A percentile compares a stretch with the other conserved stretches of the same genome.
phyloP scores from a whole-genome alignment of 345 rosid genomes.

The Boechera stricta region DNA sequence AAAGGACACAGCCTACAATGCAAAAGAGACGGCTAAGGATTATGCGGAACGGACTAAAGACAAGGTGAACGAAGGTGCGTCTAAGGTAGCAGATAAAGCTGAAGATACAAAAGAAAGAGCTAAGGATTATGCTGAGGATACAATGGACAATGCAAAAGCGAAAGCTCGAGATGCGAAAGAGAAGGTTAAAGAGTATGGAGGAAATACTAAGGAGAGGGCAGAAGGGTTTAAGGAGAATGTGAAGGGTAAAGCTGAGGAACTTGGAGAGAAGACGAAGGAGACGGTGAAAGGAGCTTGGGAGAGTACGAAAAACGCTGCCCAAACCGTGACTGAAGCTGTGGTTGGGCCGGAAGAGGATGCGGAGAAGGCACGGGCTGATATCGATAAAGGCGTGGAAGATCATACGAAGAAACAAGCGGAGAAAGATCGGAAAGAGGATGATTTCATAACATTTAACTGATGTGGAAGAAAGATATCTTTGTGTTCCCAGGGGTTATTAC shows the following conservation, averaged over 20 bases:
- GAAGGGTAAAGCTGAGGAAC: conserved; percentile 41
- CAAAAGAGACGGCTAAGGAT: conserved; percentile 41
- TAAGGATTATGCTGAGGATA: conserved; percentile 36
- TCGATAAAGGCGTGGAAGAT: conserved; percentile 37
- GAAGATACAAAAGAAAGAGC: conserved; percentile 39
- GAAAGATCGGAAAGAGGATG: conserved; percentile 34
- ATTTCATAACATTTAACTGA: conserved; percentile 40
- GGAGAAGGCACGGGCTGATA: conserved; percentile 36
- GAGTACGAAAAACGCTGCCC: conserved; percentile 32
- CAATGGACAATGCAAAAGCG: conserved; percentile 34
- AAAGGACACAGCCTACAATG: conserved; percentile 36
- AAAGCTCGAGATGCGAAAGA: conserved; percentile 41
- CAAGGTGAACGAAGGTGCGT: conserved; percentile 33
- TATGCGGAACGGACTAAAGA: conserved; percentile 35
- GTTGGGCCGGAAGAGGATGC: conserved; percentile 47
- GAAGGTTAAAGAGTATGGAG: conserved; percentile 37
- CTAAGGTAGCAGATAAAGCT: conserved; percentile 37
- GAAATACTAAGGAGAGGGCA: conserved; percentile 39
- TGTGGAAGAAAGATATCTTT: background rate
- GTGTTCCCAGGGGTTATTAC: conserved; percentile 1
- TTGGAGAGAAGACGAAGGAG: conserved; percentile 47
- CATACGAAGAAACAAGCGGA: conserved; percentile 29
- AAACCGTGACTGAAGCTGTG: conserved; percentile 38
- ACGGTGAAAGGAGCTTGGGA: conserved; percentile 49
- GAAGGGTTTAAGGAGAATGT: conserved; percentile 41